phyloP scores from a whole-genome alignment of 2,329 filamentous ascomycete genomes.

The Apiospora pterosperma region DNA sequence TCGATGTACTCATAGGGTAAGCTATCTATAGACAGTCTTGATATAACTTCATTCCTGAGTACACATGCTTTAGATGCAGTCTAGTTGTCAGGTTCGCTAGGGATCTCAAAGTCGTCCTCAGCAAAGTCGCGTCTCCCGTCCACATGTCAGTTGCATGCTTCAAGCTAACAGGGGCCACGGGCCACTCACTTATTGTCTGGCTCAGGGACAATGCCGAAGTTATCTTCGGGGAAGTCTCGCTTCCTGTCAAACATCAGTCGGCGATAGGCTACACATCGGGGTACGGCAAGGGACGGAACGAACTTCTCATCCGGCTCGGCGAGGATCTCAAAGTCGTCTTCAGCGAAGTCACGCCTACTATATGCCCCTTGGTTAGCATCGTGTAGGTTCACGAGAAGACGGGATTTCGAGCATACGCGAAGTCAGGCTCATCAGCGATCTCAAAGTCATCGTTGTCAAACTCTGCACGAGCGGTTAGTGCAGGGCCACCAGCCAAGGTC shows the following conservation, averaged over 20 bases:
- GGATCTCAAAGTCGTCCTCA: slow-evolving; percentile 2
- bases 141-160: not conserved
- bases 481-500: not conserved
- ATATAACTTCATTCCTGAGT: not conserved
- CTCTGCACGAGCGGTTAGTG: not conserved
- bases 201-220: not conserved
- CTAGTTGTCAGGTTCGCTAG: not conserved
- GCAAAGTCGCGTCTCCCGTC: not conserved
- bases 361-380: not conserved
- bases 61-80: not conserved
- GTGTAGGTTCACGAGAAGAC: not conserved
- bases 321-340: slow-evolving; percentile 1
- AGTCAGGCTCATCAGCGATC: slow-evolving; percentile 1
- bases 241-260: not conserved
- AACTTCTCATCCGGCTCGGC: not conserved
- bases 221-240: not conserved
- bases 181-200: not conserved
- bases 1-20: not conserved
- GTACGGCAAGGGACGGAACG: not conserved
- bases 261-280: not conserved
- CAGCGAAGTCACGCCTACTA: not conserved
- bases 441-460: slow-evolving; percentile 1
- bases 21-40: not conserved
- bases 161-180: not conserved
- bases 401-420: not conserved